Base-by-base conservation (phyloP, 805 yeast genomes). In the Komagataella kurtzmanii region DNA sequence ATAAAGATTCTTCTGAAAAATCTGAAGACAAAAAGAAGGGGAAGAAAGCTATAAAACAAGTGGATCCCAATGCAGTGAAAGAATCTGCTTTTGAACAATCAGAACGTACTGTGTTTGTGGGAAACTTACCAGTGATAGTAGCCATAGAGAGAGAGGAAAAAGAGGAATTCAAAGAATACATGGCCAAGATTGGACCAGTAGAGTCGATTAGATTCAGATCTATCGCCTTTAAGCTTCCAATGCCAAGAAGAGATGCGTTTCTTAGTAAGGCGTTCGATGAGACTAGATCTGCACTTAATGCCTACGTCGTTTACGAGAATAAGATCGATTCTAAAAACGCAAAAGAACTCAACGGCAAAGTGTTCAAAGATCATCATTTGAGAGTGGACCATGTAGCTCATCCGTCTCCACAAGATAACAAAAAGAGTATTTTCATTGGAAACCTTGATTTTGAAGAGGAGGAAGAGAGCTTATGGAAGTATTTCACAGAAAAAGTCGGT, bases 371-470 rank as follows among this genome's bases (percentile, higher is more conserved):
- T 49, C 81, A 81, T 64, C 99, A 93, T 65, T 60, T 93, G 48
- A 77, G 97, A 62, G 91, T 91, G 10, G 99, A 93, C 65, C 89
- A 89, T 53, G 85, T 90, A n/a, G 78, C 95, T 0, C 96, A 89
- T 64, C 98, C 99, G 18, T 73, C 88, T 14, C 80, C 83, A 55
- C 89, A 86, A 60, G 96, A 88, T 59, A 82, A 84, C 65, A 85
- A 82, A 62, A 76, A 89, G 53, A 82, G 91, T 19, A 79, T 93
- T 21, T 93, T 93, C 63, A 88, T 93, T 18, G 99, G 99, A 24
- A 91, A 93, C 65, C 72, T 93, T 55, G 95, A 88, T 62, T 93
- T 93, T 63, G 96, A 88, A 65, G 96, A 88, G 64, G 77, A 77
- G 54, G 99, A 93, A 66, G 99, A 93, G 65, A 75, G 80, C 40